Percentiles rank a stretch among this genome's conserved stretches.
Evolutionary conservation across 2,329 filamentous ascomycete species (phyloP).

Genomic region (Colletotrichum melonis): DNA sequence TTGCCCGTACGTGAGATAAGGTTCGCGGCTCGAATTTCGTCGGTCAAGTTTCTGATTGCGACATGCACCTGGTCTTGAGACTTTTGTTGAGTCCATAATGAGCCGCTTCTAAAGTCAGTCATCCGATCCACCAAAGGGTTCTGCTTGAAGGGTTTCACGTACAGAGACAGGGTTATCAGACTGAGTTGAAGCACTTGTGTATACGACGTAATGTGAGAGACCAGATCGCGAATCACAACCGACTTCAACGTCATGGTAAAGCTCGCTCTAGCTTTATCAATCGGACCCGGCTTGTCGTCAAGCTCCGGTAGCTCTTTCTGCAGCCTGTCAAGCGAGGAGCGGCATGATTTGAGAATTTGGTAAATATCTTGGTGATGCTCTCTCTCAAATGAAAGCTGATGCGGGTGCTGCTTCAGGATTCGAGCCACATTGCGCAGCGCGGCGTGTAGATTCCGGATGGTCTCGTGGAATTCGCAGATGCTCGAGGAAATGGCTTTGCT

Average conservation of each 20-base stretch:
- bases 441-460: slow-evolving; percentile 36
- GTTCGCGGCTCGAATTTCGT: slow-evolving; percentile 37
- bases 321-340: slow-evolving; percentile 36
- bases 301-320: slow-evolving; percentile 39
- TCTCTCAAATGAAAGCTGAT: slow-evolving; percentile 39
- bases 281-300: slow-evolving; percentile 28
- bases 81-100: slow-evolving; percentile 38
- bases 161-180: slow-evolving; percentile 42
- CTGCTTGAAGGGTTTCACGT: neutral
- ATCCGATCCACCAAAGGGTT: too few relatives aligned
- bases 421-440: slow-evolving; percentile 36
- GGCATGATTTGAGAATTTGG: slow-evolving; percentile 40
- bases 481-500: slow-evolving; percentile 33
- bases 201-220: slow-evolving; percentile 41
- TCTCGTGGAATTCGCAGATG: slow-evolving; percentile 40
- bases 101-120: slow-evolving; percentile 31
- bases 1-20: slow-evolving; percentile 28
- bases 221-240: slow-evolving; percentile 38
- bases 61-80: slow-evolving; percentile 42
- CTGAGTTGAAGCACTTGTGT: slow-evolving; percentile 43
- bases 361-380: slow-evolving; percentile 41
- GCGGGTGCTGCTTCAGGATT: slow-evolving; percentile 34
- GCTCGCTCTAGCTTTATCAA: slow-evolving; percentile 37
- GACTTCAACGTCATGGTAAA: slow-evolving; percentile 39
- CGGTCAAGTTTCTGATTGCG: slow-evolving; percentile 41